Base-by-base conservation (phyloP, 768 basidiomycete species). In the Agaricus sinodeliciosus region DNA sequence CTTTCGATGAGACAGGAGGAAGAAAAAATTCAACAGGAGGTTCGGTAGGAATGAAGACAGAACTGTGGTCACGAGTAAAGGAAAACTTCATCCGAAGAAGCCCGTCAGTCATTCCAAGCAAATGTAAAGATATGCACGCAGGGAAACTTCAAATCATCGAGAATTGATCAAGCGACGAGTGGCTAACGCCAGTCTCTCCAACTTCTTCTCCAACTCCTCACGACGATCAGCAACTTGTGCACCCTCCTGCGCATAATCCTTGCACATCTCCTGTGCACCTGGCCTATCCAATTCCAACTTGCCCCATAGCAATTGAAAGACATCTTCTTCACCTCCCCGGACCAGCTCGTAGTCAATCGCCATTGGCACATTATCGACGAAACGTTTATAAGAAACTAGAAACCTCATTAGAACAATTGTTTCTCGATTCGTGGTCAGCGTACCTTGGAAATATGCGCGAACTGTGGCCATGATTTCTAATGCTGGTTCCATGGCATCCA, bases 401-500 rank as follows among this genome's bases (percentile, higher is more conserved):
- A 39, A 31, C 26, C 31, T 31, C 31, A 35, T 37, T 43, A 12
- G 26, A 25, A 57, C 13, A 45, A 37, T 25, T 25, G 12, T 15
- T 19, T 25, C n/a, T 9, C 7, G 31, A 40, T 31, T 41, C 19
- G 9, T 13, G n/a, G 43, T 13, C 25, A 15, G 31, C 56, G 16
- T 59, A 85, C 87, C 86, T 73, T 87, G 83, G 63, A 87, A 88
- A 57, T 88, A 87, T 0, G 82, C 85, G 4, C 84, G 72, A 1
- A 87, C 83, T 51, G 81, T 76, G 0, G 84, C 83, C 84, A 89
- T 87, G 59, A 88, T 84, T 3, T 65, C 58, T 15, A 88, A 58
- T 0, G 81, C 81, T 0, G 76, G 72, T 35, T 81, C 82, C 70
- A 73, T 75, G 2, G 66, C 66, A 54, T 85, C 82, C 0, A 69